Percentiles rank a stretch among this genome's conserved stretches.
phyloP scores from a whole-genome alignment of 257 asterid genomes.

The Rubia yunnanensis region DNA sequence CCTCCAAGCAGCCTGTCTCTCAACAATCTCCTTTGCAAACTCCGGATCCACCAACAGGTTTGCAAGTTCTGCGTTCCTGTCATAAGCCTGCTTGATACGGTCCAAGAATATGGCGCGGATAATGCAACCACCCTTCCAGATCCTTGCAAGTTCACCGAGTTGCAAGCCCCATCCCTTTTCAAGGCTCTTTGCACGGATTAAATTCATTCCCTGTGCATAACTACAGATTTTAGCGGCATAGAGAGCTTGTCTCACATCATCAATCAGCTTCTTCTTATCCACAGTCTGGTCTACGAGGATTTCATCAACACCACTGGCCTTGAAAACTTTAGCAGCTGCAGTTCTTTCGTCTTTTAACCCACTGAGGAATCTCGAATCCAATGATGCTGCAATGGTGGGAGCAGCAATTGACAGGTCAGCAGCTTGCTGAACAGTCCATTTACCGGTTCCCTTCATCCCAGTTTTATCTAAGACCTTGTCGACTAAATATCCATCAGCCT shows the following conservation, averaged over 20 bases:
- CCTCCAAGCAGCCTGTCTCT: constrained; percentile 90
- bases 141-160: constrained; percentile 89
- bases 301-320: constrained; percentile 56
- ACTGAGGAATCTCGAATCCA: constrained; percentile 90
- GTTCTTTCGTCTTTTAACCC: constrained; percentile 87
- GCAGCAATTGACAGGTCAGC: constrained; percentile 91
- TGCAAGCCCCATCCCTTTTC: constrained; percentile 88
- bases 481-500: constrained; percentile 71
- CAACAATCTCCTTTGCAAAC: constrained; percentile 77
- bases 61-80: constrained; percentile 73
- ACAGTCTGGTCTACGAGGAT: constrained; percentile 47
- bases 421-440: constrained; percentile 98
- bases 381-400: constrained; percentile 89
- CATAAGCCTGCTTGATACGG: constrained; percentile 88
- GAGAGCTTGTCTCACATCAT: constrained; percentile 81
- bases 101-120: constrained; percentile 95
- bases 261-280: constrained; percentile 55
- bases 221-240: constrained; percentile 89
- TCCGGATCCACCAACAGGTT: constrained; percentile 90
- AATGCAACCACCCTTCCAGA: constrained; percentile 97
- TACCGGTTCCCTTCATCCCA: constrained; percentile 98
- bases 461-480: constrained; percentile 96
- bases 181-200: constrained; percentile 80
- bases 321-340: constrained; percentile 77
- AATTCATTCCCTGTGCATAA: constrained; percentile 94